Evolutionary conservation across 2,329 filamentous ascomycete genomes (phyloP).

Genomic region (Teratosphaeriaceae sp.): DNA sequence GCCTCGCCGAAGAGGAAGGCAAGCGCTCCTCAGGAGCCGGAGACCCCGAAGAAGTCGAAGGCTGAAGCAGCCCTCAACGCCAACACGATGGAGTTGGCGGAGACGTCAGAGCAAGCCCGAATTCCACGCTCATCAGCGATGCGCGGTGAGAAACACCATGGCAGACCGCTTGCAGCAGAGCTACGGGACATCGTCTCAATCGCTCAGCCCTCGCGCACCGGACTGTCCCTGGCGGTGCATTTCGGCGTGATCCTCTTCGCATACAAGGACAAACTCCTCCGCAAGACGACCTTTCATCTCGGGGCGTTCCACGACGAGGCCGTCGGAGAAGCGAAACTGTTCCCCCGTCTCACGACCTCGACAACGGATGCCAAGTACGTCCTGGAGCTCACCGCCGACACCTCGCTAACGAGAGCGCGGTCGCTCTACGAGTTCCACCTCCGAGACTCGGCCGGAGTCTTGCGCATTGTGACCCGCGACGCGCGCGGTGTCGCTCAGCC

Average conservation of each 20-base stretch:
- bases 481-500: background rate
- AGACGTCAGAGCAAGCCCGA: background rate
- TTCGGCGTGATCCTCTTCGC: background rate
- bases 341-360: background rate
- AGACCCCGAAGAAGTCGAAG: background rate
- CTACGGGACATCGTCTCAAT: background rate
- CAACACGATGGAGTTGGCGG: background rate
- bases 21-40: too few species aligned
- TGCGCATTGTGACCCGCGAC: background rate
- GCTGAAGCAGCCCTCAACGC: background rate
- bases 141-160: background rate
- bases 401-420: background rate
- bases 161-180: background rate
- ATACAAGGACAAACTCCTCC: background rate
- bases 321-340: background rate
- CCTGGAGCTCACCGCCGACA: background rate
- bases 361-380: conserved; percentile 1
- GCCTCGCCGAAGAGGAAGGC: too few species aligned
- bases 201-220: background rate
- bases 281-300: background rate
- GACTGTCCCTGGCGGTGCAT: background rate
- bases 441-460: background rate
- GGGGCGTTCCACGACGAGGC: background rate
- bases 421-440: background rate
- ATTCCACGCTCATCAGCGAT: background rate